A percentile compares a stretch with the other conserved stretches of the same genome.
These are phyloP conservation scores for Phytophthora cryptogea DNA, from an alignment of 352 stramenopile genomes.

Conservation along the genomic window DNA sequence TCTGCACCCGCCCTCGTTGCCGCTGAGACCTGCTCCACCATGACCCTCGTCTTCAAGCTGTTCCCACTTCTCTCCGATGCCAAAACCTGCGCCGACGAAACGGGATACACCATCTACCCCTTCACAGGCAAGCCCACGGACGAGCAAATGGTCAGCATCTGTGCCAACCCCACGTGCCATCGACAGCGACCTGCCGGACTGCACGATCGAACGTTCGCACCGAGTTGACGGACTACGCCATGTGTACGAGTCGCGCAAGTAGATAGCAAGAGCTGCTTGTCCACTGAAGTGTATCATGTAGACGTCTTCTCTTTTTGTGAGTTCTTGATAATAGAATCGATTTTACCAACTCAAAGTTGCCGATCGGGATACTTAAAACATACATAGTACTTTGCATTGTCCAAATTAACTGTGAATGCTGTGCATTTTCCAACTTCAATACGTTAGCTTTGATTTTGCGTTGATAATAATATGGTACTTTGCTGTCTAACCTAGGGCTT, in stretches of 20 bases:
- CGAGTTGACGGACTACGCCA: constrained; percentile 25
- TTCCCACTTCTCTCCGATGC: constrained; percentile 32
- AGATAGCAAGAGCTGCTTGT: neutral
- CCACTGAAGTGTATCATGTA: too few relatives aligned
- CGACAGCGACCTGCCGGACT: constrained; percentile 36
- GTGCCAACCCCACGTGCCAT: constrained; percentile 33
- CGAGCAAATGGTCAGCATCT: constrained; percentile 30
- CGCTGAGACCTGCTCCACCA: constrained; percentile 32
- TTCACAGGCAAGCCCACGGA: constrained; percentile 33
- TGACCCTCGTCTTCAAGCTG: constrained; percentile 42
- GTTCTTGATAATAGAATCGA: too few relatives aligned
- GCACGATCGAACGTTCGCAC: constrained; percentile 41
- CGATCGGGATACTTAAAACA: too few relatives aligned
- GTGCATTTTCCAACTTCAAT: constrained; percentile 7
- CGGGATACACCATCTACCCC: constrained; percentile 21
- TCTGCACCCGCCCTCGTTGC: constrained; percentile 15
- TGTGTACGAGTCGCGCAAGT: constrained; percentile 27
- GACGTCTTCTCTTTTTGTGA: too few relatives aligned
- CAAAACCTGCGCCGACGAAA: constrained; percentile 32
- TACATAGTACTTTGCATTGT: too few relatives aligned
- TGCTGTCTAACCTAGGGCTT: constrained; percentile 14
- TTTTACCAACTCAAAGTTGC: too few relatives aligned
- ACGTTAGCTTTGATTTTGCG: constrained; percentile 18
- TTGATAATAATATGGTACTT: constrained; percentile 30
- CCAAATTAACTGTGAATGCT: neutral